These are phyloP conservation scores for Aspergillus ostianus DNA, from an alignment of 495 filamentous ascomycete species.

Conservation along the genomic window DNA sequence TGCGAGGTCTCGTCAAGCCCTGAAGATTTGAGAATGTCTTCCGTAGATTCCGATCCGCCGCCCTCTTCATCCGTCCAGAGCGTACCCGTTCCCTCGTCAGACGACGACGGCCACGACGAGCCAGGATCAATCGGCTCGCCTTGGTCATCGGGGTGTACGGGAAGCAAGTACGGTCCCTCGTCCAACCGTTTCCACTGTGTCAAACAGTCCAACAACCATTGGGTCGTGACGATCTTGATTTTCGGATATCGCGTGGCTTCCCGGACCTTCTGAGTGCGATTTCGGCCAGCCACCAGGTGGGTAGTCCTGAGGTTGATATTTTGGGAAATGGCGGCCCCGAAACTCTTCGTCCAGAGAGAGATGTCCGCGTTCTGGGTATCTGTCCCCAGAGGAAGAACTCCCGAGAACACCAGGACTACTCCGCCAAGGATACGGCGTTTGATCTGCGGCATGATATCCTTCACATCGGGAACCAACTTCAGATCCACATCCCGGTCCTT, in stretches of 20 bases:
- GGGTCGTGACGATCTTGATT: conserved; percentile 85
- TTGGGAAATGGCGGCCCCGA: conserved; percentile 72
- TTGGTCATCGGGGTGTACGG: conserved; percentile 61
- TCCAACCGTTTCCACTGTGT: conserved; percentile 72
- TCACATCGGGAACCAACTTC: conserved; percentile 78
- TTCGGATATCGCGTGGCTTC: conserved; percentile 69
- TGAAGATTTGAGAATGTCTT: conserved; percentile 42
- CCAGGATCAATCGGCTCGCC: conserved; percentile 38
- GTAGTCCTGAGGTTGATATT: conserved; percentile 59
- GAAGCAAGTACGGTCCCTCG: conserved; percentile 70
- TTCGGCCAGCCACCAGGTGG: conserved; percentile 68
- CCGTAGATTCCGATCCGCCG: conserved; percentile 31
- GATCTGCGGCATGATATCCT: conserved; percentile 72
- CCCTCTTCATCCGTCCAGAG: conserved; percentile 39
- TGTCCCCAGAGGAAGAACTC: conserved; percentile 78
- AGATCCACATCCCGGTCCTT: conserved; percentile 59
- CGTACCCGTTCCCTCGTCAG: conserved; percentile 44
- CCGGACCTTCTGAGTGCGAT: conserved; percentile 85
- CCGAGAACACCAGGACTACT: conserved; percentile 78
- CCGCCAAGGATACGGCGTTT: conserved; percentile 70
- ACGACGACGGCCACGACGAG: conserved; percentile 41
- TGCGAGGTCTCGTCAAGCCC: conserved; percentile 32
- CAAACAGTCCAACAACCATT: conserved; percentile 84
- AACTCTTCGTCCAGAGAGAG: conserved; percentile 76
- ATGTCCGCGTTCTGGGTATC: conserved; percentile 79